These are phyloP conservation scores for Globisporangium parvum DNA, from an alignment of 352 stramenopile genomes.

Conservation along the genomic window DNA sequence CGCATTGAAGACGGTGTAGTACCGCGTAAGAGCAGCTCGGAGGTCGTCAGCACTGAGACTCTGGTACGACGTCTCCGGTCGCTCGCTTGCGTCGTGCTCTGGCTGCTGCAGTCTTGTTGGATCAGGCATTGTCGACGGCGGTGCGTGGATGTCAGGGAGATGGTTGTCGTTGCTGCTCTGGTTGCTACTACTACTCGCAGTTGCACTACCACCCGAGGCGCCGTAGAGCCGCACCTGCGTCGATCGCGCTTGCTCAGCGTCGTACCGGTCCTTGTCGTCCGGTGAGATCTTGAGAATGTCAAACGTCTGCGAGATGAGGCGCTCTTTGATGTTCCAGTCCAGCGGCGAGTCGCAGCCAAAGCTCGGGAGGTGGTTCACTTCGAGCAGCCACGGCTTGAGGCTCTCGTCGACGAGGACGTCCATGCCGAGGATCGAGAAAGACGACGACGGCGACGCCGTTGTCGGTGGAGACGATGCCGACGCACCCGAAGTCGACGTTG, in stretches of 20 bases:
- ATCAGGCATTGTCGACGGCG: no score
- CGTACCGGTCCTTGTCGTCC: constrained; percentile 77
- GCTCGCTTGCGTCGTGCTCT: constrained; percentile 12
- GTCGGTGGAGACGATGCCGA: background rate
- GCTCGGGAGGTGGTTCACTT: constrained; percentile 96
- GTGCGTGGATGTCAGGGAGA: constrained; percentile 8
- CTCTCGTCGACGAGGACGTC: constrained; percentile 95
- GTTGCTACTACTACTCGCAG: constrained; percentile 5
- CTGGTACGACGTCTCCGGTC: background rate
- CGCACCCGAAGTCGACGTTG: background rate
- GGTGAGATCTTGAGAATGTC: constrained; percentile 78
- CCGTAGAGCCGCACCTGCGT: constrained; percentile 66
- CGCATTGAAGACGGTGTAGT: constrained; percentile 54
- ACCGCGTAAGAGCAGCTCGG: constrained; percentile 31
- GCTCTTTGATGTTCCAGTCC: constrained; percentile 94
- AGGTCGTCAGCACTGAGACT: constrained; percentile 30
- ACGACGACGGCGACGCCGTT: constrained; percentile 29
- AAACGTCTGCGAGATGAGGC: constrained; percentile 91
- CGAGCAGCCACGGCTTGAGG: constrained; percentile 94
- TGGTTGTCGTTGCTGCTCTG: constrained; percentile 11
- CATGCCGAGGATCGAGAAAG: constrained; percentile 93
- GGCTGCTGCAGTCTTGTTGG: background rate
- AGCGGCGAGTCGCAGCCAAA: constrained; percentile 94
- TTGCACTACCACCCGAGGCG: constrained; percentile 4
- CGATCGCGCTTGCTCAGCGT: constrained; percentile 52